Conservation (phyloP, 257 asterid species). For the Catharanthus roseus region DNA sequence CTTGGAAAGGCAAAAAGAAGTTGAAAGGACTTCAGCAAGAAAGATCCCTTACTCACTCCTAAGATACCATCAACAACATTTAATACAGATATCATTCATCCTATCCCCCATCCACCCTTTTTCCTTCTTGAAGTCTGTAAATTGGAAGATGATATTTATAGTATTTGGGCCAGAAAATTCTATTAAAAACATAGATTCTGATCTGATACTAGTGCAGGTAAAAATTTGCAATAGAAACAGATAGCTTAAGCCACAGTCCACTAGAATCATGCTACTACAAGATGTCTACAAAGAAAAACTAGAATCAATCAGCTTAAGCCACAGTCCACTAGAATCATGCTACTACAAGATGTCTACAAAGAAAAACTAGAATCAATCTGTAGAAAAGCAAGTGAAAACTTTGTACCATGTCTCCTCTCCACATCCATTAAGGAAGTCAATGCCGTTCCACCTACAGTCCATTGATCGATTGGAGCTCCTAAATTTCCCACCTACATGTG, state of each 20-base stretch:
- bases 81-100: too few species aligned
- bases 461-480: constrained; percentile 82
- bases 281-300: not conserved
- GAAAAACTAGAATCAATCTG: not conserved
- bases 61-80: not conserved
- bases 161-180: not conserved
- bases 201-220: not conserved
- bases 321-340: too few species aligned
- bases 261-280: too few species aligned
- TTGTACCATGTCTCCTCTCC: constrained; percentile 92
- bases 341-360: not conserved
- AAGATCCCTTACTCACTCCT: not conserved
- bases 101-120: not conserved
- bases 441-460: constrained; percentile 99
- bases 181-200: not conserved
- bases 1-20: not conserved
- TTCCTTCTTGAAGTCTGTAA: not conserved
- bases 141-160: not conserved
- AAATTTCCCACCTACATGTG: constrained; percentile 72
- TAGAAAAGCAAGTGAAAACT: constrained; percentile 8
- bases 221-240: not conserved
- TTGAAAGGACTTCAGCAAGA: not conserved
- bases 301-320: not conserved
- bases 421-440: constrained; percentile 94
- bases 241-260: not conserved